Conservation (phyloP, 2,329 filamentous ascomycete genomes). For the Torrubiella hemipterigena region DNA sequence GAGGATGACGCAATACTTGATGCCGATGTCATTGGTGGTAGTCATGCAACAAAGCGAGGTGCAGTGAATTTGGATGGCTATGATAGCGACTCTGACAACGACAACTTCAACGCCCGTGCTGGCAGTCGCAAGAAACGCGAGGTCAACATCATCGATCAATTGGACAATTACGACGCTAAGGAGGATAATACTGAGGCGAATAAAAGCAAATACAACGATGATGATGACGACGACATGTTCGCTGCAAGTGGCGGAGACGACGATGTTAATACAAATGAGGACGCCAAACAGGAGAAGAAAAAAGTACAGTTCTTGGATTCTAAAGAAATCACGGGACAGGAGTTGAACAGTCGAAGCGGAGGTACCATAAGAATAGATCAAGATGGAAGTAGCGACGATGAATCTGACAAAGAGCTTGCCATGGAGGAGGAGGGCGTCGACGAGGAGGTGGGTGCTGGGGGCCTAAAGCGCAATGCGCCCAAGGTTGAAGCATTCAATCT, state of each 20-base stretch:
- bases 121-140: slow-evolving; percentile 41
- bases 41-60: slow-evolving; percentile 71
- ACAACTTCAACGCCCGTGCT: slow-evolving; percentile 71
- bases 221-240: slow-evolving; percentile 25
- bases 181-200: slow-evolving; percentile 22
- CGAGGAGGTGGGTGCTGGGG: slow-evolving; percentile 80
- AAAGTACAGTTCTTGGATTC: slow-evolving; percentile 48
- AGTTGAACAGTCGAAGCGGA: slow-evolving; percentile 58
- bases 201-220: slow-evolving; percentile 16
- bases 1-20: slow-evolving; percentile 66
- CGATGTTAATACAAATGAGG: slow-evolving; percentile 21
- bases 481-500: slow-evolving; percentile 96
- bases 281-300: slow-evolving; percentile 46
- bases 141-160: slow-evolving; percentile 36
- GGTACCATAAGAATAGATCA: slow-evolving; percentile 55
- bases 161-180: slow-evolving; percentile 41
- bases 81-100: slow-evolving; percentile 85
- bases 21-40: slow-evolving; percentile 82
- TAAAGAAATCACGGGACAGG: slow-evolving; percentile 66
- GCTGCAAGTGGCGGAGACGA: slow-evolving; percentile 37
- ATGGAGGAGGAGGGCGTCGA: slow-evolving; percentile 67
- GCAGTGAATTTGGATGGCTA: slow-evolving; percentile 96
- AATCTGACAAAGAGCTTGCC: slow-evolving; percentile 59
- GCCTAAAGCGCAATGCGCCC: slow-evolving; percentile 84
- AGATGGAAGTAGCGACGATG: slow-evolving; percentile 46